Evolutionary conservation across 768 basidiomycete species (phyloP).

Genomic region (button mushroom (Agaricus bisporus)): DNA sequence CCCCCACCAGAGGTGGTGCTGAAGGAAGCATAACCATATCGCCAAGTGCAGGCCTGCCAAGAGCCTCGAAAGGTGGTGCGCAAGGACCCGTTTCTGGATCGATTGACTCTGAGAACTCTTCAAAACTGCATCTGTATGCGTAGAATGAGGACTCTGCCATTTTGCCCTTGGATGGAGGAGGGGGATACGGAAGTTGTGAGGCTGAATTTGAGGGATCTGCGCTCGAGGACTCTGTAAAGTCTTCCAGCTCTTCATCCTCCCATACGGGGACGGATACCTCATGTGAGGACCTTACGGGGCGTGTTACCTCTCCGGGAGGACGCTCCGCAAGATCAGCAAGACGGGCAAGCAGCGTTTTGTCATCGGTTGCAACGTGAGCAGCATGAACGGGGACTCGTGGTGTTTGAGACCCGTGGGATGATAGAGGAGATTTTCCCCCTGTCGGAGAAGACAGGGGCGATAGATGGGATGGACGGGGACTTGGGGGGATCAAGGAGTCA

Average conservation of each 20-base stretch:
- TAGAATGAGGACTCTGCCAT: conserved; percentile 33
- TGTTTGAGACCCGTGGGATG: conserved; percentile 7
- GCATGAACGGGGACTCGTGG: conserved; percentile 21
- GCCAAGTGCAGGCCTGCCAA: conserved; percentile 27
- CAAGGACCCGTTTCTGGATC: conserved; percentile 34
- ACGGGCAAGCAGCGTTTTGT: conserved; percentile 51
- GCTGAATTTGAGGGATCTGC: conserved; percentile 9
- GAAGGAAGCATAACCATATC: conserved; percentile 34
- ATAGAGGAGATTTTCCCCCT: conserved; percentile 7
- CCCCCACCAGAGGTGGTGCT: conserved; percentile 34
- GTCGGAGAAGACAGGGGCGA: conserved; percentile 11
- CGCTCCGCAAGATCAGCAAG: conserved; percentile 46
- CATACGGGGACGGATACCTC: conserved; percentile 46
- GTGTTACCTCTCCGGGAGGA: conserved; percentile 31
- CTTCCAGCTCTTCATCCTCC: conserved; percentile 43
- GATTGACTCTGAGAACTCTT: conserved; percentile 24
- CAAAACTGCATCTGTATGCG: conserved; percentile 35
- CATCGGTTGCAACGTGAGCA: conserved; percentile 64
- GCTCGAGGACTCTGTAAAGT: conserved; percentile 18
- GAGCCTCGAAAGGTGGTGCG: conserved; percentile 41
- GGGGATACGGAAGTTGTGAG: conserved; percentile 32
- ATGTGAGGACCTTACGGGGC: conserved; percentile 13
- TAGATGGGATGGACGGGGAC: conserved; percentile 17
- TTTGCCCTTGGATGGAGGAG: conserved; percentile 38
- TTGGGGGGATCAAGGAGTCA: conserved; percentile 10